Percentiles rank a stretch among this genome's conserved stretches.
Conservation (phyloP, 495 filamentous ascomycete genomes). For the Chaetomidium leptoderma region DNA sequence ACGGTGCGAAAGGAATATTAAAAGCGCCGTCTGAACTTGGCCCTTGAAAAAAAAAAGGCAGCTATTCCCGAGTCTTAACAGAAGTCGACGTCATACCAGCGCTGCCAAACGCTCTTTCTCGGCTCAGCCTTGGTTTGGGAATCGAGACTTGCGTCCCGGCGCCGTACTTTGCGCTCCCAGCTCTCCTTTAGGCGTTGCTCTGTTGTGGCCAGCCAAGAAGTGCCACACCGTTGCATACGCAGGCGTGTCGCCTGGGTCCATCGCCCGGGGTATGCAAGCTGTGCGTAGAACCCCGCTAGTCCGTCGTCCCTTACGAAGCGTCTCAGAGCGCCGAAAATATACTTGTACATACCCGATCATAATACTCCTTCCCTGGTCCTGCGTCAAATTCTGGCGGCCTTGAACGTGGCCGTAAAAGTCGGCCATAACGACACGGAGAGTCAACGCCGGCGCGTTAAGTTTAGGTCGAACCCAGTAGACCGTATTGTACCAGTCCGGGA, state of each 20-base stretch:
- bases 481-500: neutral
- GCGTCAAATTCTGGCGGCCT: neutral
- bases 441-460: neutral
- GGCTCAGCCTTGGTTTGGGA: too few species aligned
- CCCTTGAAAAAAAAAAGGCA: too few species aligned
- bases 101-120: too few species aligned
- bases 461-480: neutral
- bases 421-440: neutral
- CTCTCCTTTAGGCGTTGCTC: too few species aligned
- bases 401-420: neutral
- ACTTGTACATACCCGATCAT: neutral
- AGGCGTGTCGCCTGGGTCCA: neutral
- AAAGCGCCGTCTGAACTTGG: too few species aligned
- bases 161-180: too few species aligned
- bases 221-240: too few species aligned
- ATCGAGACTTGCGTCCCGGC: too few species aligned
- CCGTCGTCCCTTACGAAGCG: neutral
- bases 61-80: too few species aligned
- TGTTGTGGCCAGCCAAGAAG: too few species aligned
- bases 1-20: too few species aligned
- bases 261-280: neutral
- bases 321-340: neutral
- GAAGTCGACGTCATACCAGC: too few species aligned
- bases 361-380: neutral
- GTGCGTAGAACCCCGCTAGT: neutral